Evolutionary conservation across 257 asterid genomes (phyloP), one percentile per base, ranked within the genome.

Genomic region (Solanum gandarillasii): DNA sequence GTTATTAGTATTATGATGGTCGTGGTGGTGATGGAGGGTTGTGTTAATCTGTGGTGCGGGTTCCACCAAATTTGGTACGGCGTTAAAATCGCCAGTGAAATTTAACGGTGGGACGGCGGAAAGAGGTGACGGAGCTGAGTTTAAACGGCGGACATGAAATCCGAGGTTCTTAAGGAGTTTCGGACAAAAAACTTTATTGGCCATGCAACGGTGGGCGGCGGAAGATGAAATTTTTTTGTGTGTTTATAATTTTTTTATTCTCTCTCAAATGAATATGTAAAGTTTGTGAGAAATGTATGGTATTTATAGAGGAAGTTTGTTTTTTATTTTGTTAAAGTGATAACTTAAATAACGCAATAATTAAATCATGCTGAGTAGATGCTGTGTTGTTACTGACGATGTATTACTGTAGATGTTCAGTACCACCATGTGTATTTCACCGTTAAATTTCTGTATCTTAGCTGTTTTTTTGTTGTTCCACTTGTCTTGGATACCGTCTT

Each of bases 111-210:
- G 89, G 5, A 81, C 85, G 70, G 85, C 70, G 29, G 85, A 48
- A 81, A 81, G 39, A 1, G 94, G 88, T 4, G 95, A 84, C 0
- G 91, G 91, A 27, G 93, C 90, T 29, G 93, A 88, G 89, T 90
- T 88, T 62, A 87, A 90, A 71, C 85, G 85, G 85, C 93, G 92
- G 85, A 81, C 85, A 81, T 81, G 68, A 29, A 46, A 81, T 46
- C 85, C 68, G 67, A 81, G 68, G 68, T 81, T 46, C 36, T 81
- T 46, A 6, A 81, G 39, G 39, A 81, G 85, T 81, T 81, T 81
- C 85, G 85, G 85, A 81, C 85, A 29, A 16, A 81, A 32, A 81
- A 81, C 85, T 36, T 81, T 81, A 21, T 81, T 81, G 39, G 85
- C 85, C 85, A 81, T 81, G 85, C 85, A 81, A 81, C 85, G 85